These are phyloP conservation scores for Blastomyces emzantsi DNA, from an alignment of 2,329 filamentous ascomycete genomes.

Conservation along the genomic window DNA sequence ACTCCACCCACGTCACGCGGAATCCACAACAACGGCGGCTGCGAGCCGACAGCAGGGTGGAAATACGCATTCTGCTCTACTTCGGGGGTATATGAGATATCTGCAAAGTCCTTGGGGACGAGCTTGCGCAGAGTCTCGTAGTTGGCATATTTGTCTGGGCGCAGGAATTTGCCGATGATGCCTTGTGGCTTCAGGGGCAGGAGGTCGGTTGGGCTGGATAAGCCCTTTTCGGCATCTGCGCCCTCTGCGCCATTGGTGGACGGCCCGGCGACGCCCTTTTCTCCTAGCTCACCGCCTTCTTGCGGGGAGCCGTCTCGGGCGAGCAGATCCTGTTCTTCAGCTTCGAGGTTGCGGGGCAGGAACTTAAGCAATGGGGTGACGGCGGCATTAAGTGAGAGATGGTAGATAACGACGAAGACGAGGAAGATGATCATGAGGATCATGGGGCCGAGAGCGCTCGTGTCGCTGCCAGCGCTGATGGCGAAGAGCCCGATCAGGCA, in stretches of 20 bases:
- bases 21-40: slow-evolving; percentile 71
- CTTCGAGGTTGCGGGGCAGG: slow-evolving; percentile 63
- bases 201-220: slow-evolving; percentile 18
- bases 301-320: slow-evolving; percentile 15
- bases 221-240: slow-evolving; percentile 25
- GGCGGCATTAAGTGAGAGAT: slow-evolving; percentile 61
- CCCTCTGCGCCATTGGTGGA: slow-evolving; percentile 12
- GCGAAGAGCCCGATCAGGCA: slow-evolving; percentile 80
- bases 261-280: background rate
- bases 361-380: slow-evolving; percentile 68
- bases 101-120: slow-evolving; percentile 50
- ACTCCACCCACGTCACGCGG: slow-evolving; percentile 66
- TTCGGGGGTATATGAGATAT: slow-evolving; percentile 53
- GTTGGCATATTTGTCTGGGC: slow-evolving; percentile 66
- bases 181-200: slow-evolving; percentile 26
- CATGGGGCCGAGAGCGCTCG: slow-evolving; percentile 56
- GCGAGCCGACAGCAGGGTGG: slow-evolving; percentile 58
- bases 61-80: slow-evolving; percentile 61
- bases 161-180: slow-evolving; percentile 51
- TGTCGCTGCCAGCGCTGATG: slow-evolving; percentile 55
- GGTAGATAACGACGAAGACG: slow-evolving; percentile 66
- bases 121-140: slow-evolving; percentile 62
- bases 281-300: slow-evolving; percentile 8
- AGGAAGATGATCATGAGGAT: slow-evolving; percentile 68
- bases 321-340: slow-evolving; percentile 43